A percentile compares a stretch with the other conserved stretches of the same genome.
These are phyloP conservation scores for Sporobolomyces roseus DNA, from an alignment of 768 basidiomycete species.

Conservation along the genomic window DNA sequence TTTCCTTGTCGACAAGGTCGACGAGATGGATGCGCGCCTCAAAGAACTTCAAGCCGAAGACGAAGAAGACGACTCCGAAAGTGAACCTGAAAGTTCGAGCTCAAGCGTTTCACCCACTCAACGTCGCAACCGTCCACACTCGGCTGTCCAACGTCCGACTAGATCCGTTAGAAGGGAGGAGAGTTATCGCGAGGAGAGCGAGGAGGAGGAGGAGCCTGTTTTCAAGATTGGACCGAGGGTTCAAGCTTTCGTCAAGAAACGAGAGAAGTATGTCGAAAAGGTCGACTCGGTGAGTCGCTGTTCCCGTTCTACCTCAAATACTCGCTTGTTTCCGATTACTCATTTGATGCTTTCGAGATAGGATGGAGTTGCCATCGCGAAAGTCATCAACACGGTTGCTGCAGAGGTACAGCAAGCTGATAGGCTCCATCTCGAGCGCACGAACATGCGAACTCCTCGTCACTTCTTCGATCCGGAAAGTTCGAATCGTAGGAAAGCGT, in stretches of 20 bases:
- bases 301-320: no score
- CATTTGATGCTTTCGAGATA: no score
- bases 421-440: no score
- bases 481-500: no score
- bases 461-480: no score
- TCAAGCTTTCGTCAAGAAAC: neutral
- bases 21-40: neutral
- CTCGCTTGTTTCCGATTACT: no score
- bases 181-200: neutral
- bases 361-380: no score
- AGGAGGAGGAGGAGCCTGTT: neutral
- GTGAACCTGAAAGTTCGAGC: neutral
- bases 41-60: neutral
- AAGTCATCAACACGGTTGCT: no score
- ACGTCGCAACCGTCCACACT: neutral
- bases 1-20: neutral
- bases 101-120: neutral
- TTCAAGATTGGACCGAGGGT: slow-evolving; percentile 1
- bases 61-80: neutral
- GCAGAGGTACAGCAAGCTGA: no score
- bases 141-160: neutral
- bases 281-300: neutral
- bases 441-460: no score
- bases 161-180: neutral
- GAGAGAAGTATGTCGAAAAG: neutral